Conservation (phyloP, 2,329 filamentous ascomycete genomes). For the Neopestalotiopsis rosae region DNA sequence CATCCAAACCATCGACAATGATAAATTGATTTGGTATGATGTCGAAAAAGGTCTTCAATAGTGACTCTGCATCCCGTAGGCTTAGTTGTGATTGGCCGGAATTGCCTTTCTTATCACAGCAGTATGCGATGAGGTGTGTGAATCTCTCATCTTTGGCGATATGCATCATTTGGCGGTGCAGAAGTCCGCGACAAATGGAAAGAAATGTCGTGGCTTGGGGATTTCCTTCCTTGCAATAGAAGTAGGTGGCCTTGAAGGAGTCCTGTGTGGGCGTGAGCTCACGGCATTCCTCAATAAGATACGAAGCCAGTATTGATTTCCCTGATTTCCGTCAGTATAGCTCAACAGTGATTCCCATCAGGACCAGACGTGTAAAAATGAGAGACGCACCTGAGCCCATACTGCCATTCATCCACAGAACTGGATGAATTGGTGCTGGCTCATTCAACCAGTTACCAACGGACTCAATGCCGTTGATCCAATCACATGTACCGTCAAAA, state of each 20-base stretch:
- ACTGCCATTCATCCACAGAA: slow-evolving; percentile 39
- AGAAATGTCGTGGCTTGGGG: not conserved
- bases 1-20: slow-evolving; percentile 51
- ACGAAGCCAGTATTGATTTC: slow-evolving; percentile 47
- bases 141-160: not conserved
- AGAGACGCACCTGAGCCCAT: slow-evolving; percentile 37
- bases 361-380: not conserved
- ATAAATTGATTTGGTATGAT: slow-evolving; percentile 35
- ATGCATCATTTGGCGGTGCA: slow-evolving; percentile 13
- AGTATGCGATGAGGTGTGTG: slow-evolving; percentile 13
- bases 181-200: slow-evolving; percentile 4
- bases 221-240: slow-evolving; percentile 39
- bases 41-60: slow-evolving; percentile 16
- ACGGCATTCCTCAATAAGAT: slow-evolving; percentile 40
- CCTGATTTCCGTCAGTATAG: slow-evolving; percentile 31
- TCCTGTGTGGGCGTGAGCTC: not conserved
- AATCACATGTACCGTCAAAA: slow-evolving; percentile 24
- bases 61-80: not conserved
- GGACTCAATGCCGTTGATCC: slow-evolving; percentile 26
- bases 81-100: slow-evolving; percentile 7
- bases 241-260: slow-evolving; percentile 38
- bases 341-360: not conserved
- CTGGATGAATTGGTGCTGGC: slow-evolving; percentile 25
- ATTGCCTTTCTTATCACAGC: slow-evolving; percentile 4
- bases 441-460: slow-evolving; percentile 28